Evolutionary conservation across 371 early-diverging fungal species (phyloP).

Genomic region (Mucor irregularis): DNA sequence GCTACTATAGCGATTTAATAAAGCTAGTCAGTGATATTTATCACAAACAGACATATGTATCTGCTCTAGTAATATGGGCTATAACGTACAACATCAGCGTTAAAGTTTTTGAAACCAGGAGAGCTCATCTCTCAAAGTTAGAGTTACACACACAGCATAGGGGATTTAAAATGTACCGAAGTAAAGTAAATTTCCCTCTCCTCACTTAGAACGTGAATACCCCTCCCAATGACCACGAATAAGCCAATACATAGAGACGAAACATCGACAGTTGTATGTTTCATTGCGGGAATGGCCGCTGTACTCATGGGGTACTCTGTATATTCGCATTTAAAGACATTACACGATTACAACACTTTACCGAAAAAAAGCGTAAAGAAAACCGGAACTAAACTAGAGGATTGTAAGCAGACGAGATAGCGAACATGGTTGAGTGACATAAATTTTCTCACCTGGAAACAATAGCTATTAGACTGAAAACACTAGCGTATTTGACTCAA

Average conservation of each 20-base stretch:
- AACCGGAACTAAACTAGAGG: constrained; percentile 45
- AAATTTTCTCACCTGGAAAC: not conserved
- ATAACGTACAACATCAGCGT: too few species aligned
- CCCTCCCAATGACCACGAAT: not conserved
- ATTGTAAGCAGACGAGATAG: constrained; percentile 36
- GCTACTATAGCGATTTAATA: too few species aligned
- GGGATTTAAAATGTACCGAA: too few species aligned
- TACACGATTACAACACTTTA: constrained; percentile 28
- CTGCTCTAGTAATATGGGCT: too few species aligned
- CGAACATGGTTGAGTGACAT: not conserved
- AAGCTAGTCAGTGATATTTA: too few species aligned
- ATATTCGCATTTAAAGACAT: constrained; percentile 54
- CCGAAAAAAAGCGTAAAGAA: constrained; percentile 17
- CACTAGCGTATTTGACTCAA: constrained; percentile 62
- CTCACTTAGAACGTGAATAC: too few species aligned
- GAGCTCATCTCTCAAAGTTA: too few species aligned
- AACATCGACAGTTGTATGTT: constrained; percentile 30
- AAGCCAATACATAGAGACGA: not conserved
- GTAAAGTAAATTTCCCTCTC: too few species aligned
- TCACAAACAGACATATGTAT: too few species aligned
- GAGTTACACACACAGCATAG: too few species aligned
- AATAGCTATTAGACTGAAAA: constrained; percentile 53
- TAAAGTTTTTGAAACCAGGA: too few species aligned
- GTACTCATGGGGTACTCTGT: constrained; percentile 63
- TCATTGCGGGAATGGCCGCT: constrained; percentile 50